These are phyloP conservation scores for Metschnikowia gelsemii DNA, from an alignment of 805 yeast genomes.

Conservation along the genomic window DNA sequence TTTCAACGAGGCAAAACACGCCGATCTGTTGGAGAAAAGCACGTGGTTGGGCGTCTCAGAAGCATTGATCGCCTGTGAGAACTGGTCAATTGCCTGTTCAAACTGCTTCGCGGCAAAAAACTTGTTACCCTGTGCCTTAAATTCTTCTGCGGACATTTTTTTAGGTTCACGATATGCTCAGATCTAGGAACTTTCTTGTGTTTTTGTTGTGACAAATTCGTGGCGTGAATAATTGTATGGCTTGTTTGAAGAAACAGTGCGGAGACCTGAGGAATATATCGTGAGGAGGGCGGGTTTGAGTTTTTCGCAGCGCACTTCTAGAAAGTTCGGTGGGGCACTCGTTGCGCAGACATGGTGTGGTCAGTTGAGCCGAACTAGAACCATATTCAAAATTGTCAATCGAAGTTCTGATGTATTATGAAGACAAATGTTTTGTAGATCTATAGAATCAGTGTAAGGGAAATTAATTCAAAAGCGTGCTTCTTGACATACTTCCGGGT, in stretches of 20 bases:
- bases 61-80: conserved; percentile 83
- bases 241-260: not conserved
- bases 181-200: not conserved
- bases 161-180: too few species aligned
- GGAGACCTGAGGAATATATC: too few species aligned
- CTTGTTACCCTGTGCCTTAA: conserved; percentile 89
- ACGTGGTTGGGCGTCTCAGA: conserved; percentile 87
- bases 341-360: too few species aligned
- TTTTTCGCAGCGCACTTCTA: conserved; percentile 15
- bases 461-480: too few species aligned
- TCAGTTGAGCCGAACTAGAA: too few species aligned
- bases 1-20: conserved; percentile 77
- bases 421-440: too few species aligned
- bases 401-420: too few species aligned
- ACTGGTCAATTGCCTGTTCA: conserved; percentile 71
- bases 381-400: too few species aligned
- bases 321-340: conserved; percentile 19
- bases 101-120: conserved; percentile 88
- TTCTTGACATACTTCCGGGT: too few species aligned
- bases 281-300: conserved; percentile 6
- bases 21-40: conserved; percentile 90
- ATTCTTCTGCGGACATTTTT: conserved; percentile 65
- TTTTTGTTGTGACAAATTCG: not conserved
- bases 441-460: too few species aligned
- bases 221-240: not conserved